phyloP scores from a whole-genome alignment of 805 yeast genomes.

The Yarrowia divulgata region DNA sequence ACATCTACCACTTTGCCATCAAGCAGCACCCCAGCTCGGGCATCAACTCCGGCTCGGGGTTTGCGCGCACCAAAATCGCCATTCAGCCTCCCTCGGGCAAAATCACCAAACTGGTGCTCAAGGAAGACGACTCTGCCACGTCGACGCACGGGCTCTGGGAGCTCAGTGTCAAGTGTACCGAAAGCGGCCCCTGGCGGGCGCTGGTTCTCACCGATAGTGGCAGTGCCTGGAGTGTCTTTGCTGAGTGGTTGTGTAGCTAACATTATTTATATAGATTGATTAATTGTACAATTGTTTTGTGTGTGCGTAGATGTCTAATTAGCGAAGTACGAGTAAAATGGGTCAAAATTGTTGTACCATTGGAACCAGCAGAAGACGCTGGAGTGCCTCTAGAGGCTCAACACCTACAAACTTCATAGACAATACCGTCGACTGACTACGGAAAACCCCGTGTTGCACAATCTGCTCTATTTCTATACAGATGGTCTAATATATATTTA shows the following conservation, averaged over 20 bases:
- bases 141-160: conserved; percentile 57
- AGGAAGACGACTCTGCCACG: conserved; percentile 52
- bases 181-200: conserved; percentile 83
- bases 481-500: conserved; percentile 29
- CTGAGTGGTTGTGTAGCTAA: conserved; percentile 80
- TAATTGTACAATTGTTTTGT: background rate
- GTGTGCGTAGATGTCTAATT: too few relatives aligned
- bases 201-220: conserved; percentile 80
- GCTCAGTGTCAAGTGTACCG: conserved; percentile 65
- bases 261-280: conserved; percentile 37
- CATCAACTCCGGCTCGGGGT: conserved; percentile 52
- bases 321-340: too few relatives aligned
- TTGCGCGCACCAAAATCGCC: conserved; percentile 63
- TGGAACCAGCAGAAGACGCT: too few relatives aligned
- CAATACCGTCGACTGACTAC: too few relatives aligned
- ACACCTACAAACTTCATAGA: too few relatives aligned
- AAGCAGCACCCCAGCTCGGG: conserved; percentile 68
- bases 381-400: too few relatives aligned
- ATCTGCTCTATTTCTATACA: conserved; percentile 33
- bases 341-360: too few relatives aligned
- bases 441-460: too few relatives aligned
- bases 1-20: conserved; percentile 69
- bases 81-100: conserved; percentile 87
- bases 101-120: conserved; percentile 63
- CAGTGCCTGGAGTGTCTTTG: conserved; percentile 83